Evolutionary conservation across 2,329 filamentous ascomycete species (phyloP), one percentile per base, ranked within the genome.

Genomic region (Daldinia sp.): DNA sequence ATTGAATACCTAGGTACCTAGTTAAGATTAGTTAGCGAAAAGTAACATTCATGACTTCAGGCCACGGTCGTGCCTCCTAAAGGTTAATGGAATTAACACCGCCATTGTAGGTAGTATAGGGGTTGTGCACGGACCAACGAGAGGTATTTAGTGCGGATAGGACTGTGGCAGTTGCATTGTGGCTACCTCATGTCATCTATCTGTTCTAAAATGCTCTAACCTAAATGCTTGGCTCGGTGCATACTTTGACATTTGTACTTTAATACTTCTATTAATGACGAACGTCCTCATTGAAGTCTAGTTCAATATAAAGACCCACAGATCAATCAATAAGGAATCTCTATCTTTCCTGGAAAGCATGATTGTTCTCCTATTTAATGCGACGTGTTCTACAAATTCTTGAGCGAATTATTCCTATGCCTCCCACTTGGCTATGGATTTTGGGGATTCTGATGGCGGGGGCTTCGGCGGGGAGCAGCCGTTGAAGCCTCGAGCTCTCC

Each of bases 401-500:
- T 72, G 64, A 72, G 58, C 45, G 66, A 63, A 56, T 58, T 64
- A 57, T 57, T 60, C 67, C 64, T 67, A 74, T 73, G 72, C 68
- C 63, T 51, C 71, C 78, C 73, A 76, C 76, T 77, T 77, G 78
- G 78, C 78, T 76, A 89, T 89, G 86, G 86, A 89, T 80, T 79
- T 85, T 73, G 84, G 81, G 76, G 82, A 82, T 74, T 76, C 79
- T 72, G 77, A 80, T 74, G 77, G 75, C 73, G 79, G 77, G 75
- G 79, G 79, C 57, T 75, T 77, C 61, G 77, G 75, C 73, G 77
- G 75, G 64, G 77, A 79, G 64, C 76, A 76, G 72, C 72, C 78
- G 23, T 74, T 74, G 64, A 81, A 80, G 76, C 80, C 83, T 62
- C 80, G 80, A 63, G 69, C 76, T 64, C 86, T 98, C 51, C 95